Evolutionary conservation across 371 early-diverging fungal genomes (phyloP), one percentile per base, ranked within the genome.

Genomic region (Mucor lusitanicus): DNA sequence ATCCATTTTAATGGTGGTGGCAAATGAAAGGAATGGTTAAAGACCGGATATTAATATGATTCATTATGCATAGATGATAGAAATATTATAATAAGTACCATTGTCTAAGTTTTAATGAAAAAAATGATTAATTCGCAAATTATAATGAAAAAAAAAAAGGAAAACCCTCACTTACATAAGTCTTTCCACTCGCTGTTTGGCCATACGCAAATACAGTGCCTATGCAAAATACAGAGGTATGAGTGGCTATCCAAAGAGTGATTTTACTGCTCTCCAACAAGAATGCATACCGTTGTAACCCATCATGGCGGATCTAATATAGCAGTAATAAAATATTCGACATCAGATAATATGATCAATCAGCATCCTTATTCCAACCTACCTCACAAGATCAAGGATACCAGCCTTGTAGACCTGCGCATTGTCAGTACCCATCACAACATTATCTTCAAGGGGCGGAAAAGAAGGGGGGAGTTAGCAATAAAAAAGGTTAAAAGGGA

Each of bases 161-260:
- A 42, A n/a, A 30, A 33, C 28, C 6, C 12, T 23, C 32, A 63
- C 82, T 69, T 84, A 86, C 88, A 79, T 79, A 91, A 28, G 99
- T 99, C 78, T 99, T 99, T 44, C 99, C 99, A 56, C 93, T 92
- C 0, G 95, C 92, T 21, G 99, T 99, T 77, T 98, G 98, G n/a
- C 97, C 97, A 72, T 96, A 97, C 3, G 96, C 96, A 85, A 95
- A 95, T 21, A 94, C 90, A 23, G 94, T 93, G 30, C 92, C 93
- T 74, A 65, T 19, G 57, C 50, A 54, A 30, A 30, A n/a, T n/a
- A n/a, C n/a, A n/a, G n/a, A n/a, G n/a, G n/a, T 30, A 6, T 30
- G 30, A 30, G 30, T 30, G 3, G 30, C 30, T 30, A 3, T 30
- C 30, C 30, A 30, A 30, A 30, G n/a, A n/a, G n/a, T n/a, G n/a